phyloP scores from a whole-genome alignment of 2,329 filamentous ascomycete genomes.

The Claviceps humidiphila region DNA sequence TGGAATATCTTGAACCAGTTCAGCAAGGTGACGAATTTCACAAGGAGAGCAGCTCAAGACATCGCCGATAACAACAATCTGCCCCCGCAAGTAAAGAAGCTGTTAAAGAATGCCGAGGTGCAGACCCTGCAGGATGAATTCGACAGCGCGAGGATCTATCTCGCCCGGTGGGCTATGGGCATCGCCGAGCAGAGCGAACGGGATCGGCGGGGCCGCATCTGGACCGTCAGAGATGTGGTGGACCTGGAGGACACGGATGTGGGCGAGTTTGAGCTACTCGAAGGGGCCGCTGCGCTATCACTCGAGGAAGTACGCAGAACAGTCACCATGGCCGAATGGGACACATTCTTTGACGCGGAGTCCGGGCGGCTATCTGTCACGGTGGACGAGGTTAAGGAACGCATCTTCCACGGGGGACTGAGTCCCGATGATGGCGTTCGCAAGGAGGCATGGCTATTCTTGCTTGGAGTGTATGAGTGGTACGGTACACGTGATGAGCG shows the following conservation, averaged over 20 bases:
- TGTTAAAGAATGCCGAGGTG: slow-evolving; percentile 85
- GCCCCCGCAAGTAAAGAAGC: slow-evolving; percentile 71
- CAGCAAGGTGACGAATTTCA: slow-evolving; percentile 94
- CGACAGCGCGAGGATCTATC: slow-evolving; percentile 85
- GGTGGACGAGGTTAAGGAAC: slow-evolving; percentile 84
- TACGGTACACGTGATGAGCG: slow-evolving; percentile 78
- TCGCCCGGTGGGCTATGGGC: slow-evolving; percentile 96
- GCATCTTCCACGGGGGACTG: slow-evolving; percentile 91
- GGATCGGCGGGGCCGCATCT: slow-evolving; percentile 75
- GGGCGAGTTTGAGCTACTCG: slow-evolving; percentile 88
- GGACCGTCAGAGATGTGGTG: slow-evolving; percentile 83
- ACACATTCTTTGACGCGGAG: slow-evolving; percentile 67
- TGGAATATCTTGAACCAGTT: slow-evolving; percentile 97
- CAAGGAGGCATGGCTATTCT: slow-evolving; percentile 92
- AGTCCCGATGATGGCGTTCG: slow-evolving; percentile 80
- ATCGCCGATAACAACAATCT: slow-evolving; percentile 83
- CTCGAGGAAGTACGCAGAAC: slow-evolving; percentile 64
- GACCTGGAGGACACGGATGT: slow-evolving; percentile 91
- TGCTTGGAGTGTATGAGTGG: slow-evolving; percentile 89
- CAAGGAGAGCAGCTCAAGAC: slow-evolving; percentile 78
- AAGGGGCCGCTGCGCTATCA: slow-evolving; percentile 61
- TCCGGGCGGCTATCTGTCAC: slow-evolving; percentile 69
- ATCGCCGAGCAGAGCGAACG: slow-evolving; percentile 93
- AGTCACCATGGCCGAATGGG: slow-evolving; percentile 78
- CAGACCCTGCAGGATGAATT: slow-evolving; percentile 95